Percentiles rank a stretch among this genome's conserved stretches.
phyloP scores from a whole-genome alignment of 1,139 yeast genomes.

The Suhomyces choctaworum region DNA sequence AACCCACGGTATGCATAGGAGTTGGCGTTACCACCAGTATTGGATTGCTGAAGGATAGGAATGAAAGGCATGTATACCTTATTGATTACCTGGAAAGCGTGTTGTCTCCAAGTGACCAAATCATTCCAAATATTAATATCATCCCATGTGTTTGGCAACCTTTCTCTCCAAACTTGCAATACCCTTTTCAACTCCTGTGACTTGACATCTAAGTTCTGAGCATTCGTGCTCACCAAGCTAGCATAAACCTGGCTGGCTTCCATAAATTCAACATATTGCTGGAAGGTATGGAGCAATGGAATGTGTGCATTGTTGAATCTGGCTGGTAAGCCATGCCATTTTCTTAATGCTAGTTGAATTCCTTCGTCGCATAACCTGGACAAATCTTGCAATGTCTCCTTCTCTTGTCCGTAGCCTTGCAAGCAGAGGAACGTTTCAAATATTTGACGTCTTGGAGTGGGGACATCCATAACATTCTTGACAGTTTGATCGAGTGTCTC shows the following conservation, averaged over 20 bases:
- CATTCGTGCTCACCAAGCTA: constrained; percentile 84
- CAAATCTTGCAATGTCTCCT: constrained; percentile 77
- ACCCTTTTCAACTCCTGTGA: constrained; percentile 94
- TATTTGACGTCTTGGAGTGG: constrained; percentile 94
- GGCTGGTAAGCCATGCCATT: constrained; percentile 89
- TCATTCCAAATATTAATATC: constrained; percentile 98
- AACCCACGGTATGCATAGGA: constrained; percentile 96
- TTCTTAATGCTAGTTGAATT: constrained; percentile 84
- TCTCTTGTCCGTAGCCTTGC: constrained; percentile 91
- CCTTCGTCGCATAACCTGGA: constrained; percentile 93
- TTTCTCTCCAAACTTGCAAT: constrained; percentile 95
- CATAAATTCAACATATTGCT: constrained; percentile 95
- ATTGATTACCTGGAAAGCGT: constrained; percentile 96
- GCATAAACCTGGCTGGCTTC: constrained; percentile 96
- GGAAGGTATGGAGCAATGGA: constrained; percentile 90
- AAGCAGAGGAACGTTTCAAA: constrained; percentile 91
- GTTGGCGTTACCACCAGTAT: constrained; percentile 71
- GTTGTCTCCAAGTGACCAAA: constrained; percentile 96
- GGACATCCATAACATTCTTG: constrained; percentile 96
- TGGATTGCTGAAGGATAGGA: constrained; percentile 78
- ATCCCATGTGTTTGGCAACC: constrained; percentile 95
- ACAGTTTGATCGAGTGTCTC: constrained; percentile 95
- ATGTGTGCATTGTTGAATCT: constrained; percentile 83
- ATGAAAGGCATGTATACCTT: constrained; percentile 91
- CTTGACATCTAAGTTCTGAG: constrained; percentile 86